These are phyloP conservation scores for Centrapalus pauciflorus DNA, from an alignment of 129 eudicot genomes.

Conservation along the genomic window DNA sequence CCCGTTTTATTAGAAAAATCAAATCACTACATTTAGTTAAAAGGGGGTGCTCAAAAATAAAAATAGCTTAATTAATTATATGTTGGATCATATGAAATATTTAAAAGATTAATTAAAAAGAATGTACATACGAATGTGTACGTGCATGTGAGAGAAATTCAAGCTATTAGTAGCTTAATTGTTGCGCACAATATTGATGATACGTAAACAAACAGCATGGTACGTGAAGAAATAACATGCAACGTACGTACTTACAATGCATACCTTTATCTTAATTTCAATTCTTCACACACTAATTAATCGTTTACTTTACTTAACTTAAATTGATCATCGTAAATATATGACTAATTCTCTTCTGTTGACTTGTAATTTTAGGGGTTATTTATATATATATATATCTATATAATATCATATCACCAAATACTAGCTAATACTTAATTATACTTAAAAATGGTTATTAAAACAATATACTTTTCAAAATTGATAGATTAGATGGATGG, in stretches of 20 bases:
- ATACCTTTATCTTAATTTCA: neutral
- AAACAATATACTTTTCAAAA: neutral
- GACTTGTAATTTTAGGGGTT: neutral
- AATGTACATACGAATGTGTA: neutral
- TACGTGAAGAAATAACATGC: constrained; percentile 25
- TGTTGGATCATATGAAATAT: too few relatives aligned
- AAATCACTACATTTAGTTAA: too few relatives aligned
- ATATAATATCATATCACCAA: too few relatives aligned
- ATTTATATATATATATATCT: too few relatives aligned
- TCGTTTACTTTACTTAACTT: constrained; percentile 32
- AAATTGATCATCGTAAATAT: neutral
- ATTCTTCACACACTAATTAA: constrained; percentile 4
- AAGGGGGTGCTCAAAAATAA: too few relatives aligned
- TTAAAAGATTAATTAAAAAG: too few relatives aligned
- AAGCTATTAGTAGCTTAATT: constrained; percentile 8
- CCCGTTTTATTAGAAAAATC: neutral
- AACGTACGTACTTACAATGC: constrained; percentile 19
- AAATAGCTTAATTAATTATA: too few relatives aligned
- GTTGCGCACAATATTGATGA: neutral
- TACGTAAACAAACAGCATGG: constrained; percentile 23
- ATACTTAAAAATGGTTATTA: neutral
- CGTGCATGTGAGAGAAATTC: neutral
- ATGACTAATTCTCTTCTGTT: neutral
- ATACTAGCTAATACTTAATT: too few relatives aligned
- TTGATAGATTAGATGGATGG: neutral